Evolutionary conservation across 305 asterid genomes (phyloP), one percentile per base, ranked within the genome.

Genomic region (Fraxinus platypoda): DNA sequence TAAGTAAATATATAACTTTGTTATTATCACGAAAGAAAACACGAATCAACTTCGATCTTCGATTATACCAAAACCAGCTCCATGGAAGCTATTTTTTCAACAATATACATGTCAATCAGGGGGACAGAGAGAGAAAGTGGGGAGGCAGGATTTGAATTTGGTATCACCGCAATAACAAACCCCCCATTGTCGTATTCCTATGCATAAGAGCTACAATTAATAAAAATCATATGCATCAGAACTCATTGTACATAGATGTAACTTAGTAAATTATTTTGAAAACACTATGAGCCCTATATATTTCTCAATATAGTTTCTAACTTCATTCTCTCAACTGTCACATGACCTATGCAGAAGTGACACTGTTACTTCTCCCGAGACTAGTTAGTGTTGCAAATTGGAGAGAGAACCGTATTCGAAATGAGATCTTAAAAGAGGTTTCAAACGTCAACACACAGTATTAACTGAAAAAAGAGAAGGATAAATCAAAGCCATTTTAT

Each of bases 401-500:
- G 46, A 38, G 46, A 38, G 46, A 8, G 1, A 8, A 8, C n/a
- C n/a, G 1, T 46, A 15, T 46, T 46, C 6, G 19, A 46, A 13
- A 13, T 0, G 1, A 46, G 6, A n/a, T 52, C 2, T 52, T 52
- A 52, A 15, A 17, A 4, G 64, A 15, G 64, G 64, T 52, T 52
- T 52, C 19, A 52, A 17, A 57, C 28, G 21, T 59, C 28, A 19
- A 59, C 70, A 57, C 68, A 19, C 1, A 11, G 13, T 8, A 66
- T 26, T 66, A 28, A 8, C 13, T 11, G 72, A 23, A 64, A 64
- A 66, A 15, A 12, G n/a, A 26, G 13, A 13, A 28, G 19, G 35
- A 5, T 91, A 64, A 64, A 25, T 8, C 33, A 11, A 64, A 25
- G 73, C 34, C 33, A 64, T 64, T 64, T 64, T 23, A 2, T 64